Evolutionary conservation across 2,329 filamentous ascomycete species (phyloP).

Genomic region (Aspergillus spinulosporus): DNA sequence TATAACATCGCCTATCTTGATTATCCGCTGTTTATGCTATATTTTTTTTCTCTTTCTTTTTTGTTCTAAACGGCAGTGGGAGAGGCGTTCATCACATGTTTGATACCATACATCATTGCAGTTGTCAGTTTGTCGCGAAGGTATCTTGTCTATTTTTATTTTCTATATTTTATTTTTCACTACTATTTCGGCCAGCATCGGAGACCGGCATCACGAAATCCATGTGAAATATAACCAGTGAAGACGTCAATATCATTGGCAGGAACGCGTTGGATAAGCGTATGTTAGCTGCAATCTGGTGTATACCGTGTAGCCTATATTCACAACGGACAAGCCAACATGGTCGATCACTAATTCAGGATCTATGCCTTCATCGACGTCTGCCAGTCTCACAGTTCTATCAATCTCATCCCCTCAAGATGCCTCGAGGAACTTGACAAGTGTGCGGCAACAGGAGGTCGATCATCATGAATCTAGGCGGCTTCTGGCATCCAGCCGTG

Average conservation of each 20-base stretch:
- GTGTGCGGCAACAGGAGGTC: neutral
- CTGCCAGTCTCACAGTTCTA: neutral
- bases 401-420: neutral
- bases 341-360: slow-evolving; percentile 6
- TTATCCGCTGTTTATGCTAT: slow-evolving; percentile 7
- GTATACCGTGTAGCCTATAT: slow-evolving; percentile 3
- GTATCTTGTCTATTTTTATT: neutral
- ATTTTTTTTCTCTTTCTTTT: neutral
- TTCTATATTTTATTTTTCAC: neutral
- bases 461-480: neutral
- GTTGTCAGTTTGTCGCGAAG: neutral
- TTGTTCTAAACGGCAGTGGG: slow-evolving; percentile 21
- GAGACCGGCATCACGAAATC: neutral
- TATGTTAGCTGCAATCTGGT: neutral
- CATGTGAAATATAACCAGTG: slow-evolving; percentile 2
- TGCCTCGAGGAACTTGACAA: neutral
- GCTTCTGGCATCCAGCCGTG: neutral
- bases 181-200: slow-evolving; percentile 1
- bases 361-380: neutral
- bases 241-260: neutral
- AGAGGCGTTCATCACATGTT: slow-evolving; percentile 22
- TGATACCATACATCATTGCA: slow-evolving; percentile 21
- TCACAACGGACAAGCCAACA: slow-evolving; percentile 1
- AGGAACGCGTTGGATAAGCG: neutral
- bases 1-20: slow-evolving; percentile 9